Conservation (phyloP, 208 protist genomes). For the Trypanosoma vivax region DNA sequence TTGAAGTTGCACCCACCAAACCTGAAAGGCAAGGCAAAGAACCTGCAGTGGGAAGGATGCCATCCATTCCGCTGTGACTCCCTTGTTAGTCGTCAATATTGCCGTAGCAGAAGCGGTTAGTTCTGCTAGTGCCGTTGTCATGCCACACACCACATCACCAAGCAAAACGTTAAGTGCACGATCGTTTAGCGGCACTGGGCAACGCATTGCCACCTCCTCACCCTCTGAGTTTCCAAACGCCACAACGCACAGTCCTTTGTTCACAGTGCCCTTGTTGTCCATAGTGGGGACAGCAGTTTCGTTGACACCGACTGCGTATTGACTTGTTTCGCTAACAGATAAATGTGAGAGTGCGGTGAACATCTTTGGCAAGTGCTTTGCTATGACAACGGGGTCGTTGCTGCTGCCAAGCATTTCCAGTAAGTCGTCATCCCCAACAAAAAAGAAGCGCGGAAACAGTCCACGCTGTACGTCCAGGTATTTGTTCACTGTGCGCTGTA, state of each 20-base stretch:
- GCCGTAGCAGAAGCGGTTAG: conserved; percentile 37
- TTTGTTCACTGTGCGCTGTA: conserved; percentile 96
- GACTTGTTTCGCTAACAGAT: conserved; percentile 23
- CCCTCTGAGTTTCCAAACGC: conserved; percentile 91
- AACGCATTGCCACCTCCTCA: conserved; percentile 87
- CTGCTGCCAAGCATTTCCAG: conserved; percentile 99
- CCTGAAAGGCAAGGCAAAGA: conserved; percentile 87
- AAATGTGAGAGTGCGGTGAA: conserved; percentile 96
- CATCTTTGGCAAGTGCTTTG: conserved; percentile 99
- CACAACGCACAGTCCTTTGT: conserved; percentile 49
- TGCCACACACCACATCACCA: conserved; percentile 79
- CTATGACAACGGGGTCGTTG: conserved; percentile 89
- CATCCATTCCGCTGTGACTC: conserved; percentile 83
- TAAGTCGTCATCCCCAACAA: conserved; percentile 99
- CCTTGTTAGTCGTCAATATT: conserved; percentile 17
- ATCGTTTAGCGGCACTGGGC: conserved; percentile 45
- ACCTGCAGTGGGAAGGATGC: conserved; percentile 88
- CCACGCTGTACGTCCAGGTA: conserved; percentile 97
- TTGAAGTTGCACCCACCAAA: conserved; percentile 88
- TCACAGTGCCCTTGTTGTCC: too few species aligned
- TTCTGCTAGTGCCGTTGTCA: conserved; percentile 82
- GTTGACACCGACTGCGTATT: conserved; percentile 1
- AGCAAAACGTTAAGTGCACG: conserved; percentile 94
- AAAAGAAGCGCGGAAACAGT: conserved; percentile 99
- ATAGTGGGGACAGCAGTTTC: conserved; percentile 9